phyloP scores from a whole-genome alignment of 1,139 yeast genomes.

The Pichia norvegensis region DNA sequence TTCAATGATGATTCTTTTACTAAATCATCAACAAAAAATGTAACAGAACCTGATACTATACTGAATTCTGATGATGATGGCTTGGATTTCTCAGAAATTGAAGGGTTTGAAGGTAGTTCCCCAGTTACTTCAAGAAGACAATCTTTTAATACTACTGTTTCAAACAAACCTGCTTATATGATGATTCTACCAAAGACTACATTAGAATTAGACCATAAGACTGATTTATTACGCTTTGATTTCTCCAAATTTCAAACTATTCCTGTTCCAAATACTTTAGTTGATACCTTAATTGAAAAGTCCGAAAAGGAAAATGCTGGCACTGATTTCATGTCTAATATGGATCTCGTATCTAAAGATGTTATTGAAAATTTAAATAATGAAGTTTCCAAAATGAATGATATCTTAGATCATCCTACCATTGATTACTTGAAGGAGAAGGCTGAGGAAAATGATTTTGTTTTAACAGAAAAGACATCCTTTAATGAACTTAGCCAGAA shows the following conservation, averaged over 20 bases:
- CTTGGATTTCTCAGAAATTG: constrained; percentile 1
- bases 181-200: constrained; percentile 12
- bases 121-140: constrained; percentile 6
- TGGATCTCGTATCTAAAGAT: constrained; percentile 34
- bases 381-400: constrained; percentile 25
- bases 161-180: constrained; percentile 9
- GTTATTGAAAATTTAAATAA: constrained; percentile 21
- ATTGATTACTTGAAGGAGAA: constrained; percentile 27
- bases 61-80: constrained; percentile 30
- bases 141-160: constrained; percentile 1
- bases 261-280: constrained; percentile 1
- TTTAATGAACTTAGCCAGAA: neutral
- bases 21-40: constrained; percentile 1
- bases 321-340: constrained; percentile 38
- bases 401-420: constrained; percentile 23
- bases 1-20: constrained; percentile 28
- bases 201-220: neutral
- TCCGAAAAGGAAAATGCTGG: constrained; percentile 35
- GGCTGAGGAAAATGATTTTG: constrained; percentile 19
- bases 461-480: constrained; percentile 24
- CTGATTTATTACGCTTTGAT: constrained; percentile 4
- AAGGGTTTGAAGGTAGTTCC: constrained; percentile 10
- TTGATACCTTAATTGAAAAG: neutral
- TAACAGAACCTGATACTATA: constrained; percentile 9
- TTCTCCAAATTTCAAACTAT: constrained; percentile 7